Percentiles rank a stretch among this genome's conserved stretches.
These are phyloP conservation scores for Fusarium denticulatum DNA, from an alignment of 2,329 filamentous ascomycete genomes.

Conservation along the genomic window DNA sequence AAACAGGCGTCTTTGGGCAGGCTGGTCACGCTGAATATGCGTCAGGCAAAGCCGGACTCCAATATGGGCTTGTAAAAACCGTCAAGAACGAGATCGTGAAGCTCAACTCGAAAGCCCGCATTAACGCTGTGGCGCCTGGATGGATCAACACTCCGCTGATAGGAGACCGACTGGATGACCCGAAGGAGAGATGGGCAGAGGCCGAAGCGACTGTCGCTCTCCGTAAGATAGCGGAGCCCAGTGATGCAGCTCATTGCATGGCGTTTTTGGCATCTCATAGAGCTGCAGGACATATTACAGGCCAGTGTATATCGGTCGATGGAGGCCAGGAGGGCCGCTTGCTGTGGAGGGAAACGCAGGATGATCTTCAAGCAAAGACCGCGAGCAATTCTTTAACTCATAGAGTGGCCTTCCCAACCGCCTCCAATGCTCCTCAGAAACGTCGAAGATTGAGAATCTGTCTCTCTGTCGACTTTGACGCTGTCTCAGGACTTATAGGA, in stretches of 20 bases:
- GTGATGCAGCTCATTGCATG: neutral
- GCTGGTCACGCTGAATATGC: neutral
- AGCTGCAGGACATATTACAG: neutral
- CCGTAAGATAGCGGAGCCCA: neutral
- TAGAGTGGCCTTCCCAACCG: fast-evolving
- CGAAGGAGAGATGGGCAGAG: neutral
- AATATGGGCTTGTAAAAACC: neutral
- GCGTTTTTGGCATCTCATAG: neutral
- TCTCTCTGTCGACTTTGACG: neutral
- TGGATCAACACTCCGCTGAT: neutral
- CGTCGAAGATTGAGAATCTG: neutral
- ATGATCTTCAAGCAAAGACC: fast-evolving
- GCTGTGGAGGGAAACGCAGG: neutral
- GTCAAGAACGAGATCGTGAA: neutral
- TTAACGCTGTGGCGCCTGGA: neutral
- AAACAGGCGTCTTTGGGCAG: neutral
- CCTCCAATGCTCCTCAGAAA: fast-evolving
- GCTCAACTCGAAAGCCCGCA: neutral
- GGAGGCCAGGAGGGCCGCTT: neutral
- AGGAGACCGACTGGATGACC: neutral
- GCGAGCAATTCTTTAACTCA: fast-evolving
- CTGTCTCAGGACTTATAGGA: neutral
- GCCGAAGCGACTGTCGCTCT: neutral
- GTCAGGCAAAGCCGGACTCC: neutral
- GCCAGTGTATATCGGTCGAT: neutral